phyloP scores from a whole-genome alignment of 2,329 filamentous ascomycete species.

The Trichothecium roseum region DNA sequence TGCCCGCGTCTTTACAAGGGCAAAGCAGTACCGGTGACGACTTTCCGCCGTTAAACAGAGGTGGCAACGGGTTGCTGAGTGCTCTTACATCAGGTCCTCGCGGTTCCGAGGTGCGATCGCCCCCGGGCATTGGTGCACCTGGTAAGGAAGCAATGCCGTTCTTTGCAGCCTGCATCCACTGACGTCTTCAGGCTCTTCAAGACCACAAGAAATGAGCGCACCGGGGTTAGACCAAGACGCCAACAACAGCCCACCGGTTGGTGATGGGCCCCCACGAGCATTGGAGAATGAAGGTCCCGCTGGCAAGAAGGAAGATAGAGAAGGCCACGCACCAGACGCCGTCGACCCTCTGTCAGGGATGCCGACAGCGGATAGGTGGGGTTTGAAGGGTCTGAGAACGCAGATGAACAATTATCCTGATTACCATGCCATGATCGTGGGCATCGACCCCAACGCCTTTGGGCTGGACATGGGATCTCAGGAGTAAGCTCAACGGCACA shows the following conservation, averaged over 20 bases:
- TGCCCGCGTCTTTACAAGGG: conserved; percentile 29
- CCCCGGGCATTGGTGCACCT: conserved; percentile 28
- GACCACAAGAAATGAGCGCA: conserved; percentile 25
- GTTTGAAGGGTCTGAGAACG: conserved; percentile 51
- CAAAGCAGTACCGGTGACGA: conserved; percentile 44
- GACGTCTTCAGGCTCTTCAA: conserved; percentile 22
- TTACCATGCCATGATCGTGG: conserved; percentile 49
- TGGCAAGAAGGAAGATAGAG: conserved; percentile 33
- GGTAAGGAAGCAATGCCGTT: conserved; percentile 15
- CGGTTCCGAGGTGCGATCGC: conserved; percentile 36
- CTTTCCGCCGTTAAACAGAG: conserved; percentile 51
- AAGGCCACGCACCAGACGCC: conserved; percentile 25
- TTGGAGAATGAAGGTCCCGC: conserved; percentile 33
- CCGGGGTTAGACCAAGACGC: conserved; percentile 2
- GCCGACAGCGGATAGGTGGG: conserved; percentile 53
- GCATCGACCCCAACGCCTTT: conserved; percentile 46
- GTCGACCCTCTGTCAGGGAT: conserved; percentile 52
- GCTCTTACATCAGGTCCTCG: conserved; percentile 51
- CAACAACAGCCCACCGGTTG: conserved; percentile 14
- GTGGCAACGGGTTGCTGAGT: conserved; percentile 51
- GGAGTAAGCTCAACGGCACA: conserved; percentile 37
- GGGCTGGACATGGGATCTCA: conserved; percentile 47
- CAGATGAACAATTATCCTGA: conserved; percentile 55
- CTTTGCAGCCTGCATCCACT: not conserved
- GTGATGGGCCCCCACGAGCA: conserved; percentile 24